Base-by-base conservation (phyloP, 306 rosid genomes). In the Purshia tridentata region DNA sequence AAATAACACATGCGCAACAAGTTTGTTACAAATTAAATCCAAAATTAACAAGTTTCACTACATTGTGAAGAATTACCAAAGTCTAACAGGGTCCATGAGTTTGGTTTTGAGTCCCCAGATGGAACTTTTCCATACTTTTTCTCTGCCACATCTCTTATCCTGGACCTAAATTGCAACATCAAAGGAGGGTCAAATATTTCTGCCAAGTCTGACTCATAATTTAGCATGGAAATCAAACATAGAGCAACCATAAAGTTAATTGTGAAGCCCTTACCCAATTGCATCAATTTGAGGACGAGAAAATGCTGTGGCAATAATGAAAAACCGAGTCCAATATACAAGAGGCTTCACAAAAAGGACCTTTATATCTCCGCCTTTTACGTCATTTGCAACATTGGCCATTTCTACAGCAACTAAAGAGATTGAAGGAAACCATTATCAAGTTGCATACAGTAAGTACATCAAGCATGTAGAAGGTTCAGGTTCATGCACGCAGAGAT, bases 271-370 rank as follows among this genome's bases (percentile, higher is more conserved):
- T 48, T 88, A 93, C 98, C 89, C 87, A 5, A 93, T 89, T 23
- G 98, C 97, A 82, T 89, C 89, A 63, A 88, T 85, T 72, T 93
- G 98, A 46, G 97, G 98, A 47, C 96, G 96, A 83, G 98, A 93
- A 84, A 93, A 93, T 46, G 96, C 97, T 0, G 98, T 93, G 54
- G 87, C 88, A 75, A 93, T 91, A 72, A 93, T 88, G 74, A 91
- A 93, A 83, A 91, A 91, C 50, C 91, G 86, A 78, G 98, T 91
- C 98, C 98, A 93, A 63, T 94, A 94, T 63, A 94, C 97, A 35
- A 94, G 88, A 76, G 98, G 98, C 86, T 91, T 91, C 92, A 94
- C 98, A 81, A 94, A 91, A 47, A 94, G 86, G 55, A 94, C 97
- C 81, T 62, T 88, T 78, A 91, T 91, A 84, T 93, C 98, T 44